Conservation (phyloP, 2,329 filamentous ascomycete species). For the Cercospora sesami region DNA sequence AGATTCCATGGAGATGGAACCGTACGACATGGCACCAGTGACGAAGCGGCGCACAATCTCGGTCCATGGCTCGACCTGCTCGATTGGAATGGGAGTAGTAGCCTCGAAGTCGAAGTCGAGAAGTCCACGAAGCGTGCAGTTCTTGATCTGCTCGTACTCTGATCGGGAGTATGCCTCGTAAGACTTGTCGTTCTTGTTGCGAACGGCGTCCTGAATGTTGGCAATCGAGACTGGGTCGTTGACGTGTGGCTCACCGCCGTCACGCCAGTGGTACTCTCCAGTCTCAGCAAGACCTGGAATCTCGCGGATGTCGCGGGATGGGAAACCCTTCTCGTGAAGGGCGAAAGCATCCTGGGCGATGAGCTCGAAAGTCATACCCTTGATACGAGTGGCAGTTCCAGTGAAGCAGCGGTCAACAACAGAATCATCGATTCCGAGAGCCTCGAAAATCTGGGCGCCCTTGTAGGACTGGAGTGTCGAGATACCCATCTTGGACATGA, state of each 20-base stretch:
- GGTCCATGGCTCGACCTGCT: conserved; percentile 97
- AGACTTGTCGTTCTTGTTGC: conserved; percentile 96
- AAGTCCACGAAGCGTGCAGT: conserved; percentile 89
- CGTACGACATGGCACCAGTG: conserved; percentile 97
- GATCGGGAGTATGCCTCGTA: conserved; percentile 94
- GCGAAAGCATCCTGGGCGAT: conserved; percentile 94
- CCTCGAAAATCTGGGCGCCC: conserved; percentile 96
- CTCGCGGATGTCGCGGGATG: conserved; percentile 72
- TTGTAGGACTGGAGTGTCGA: conserved; percentile 96
- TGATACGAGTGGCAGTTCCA: conserved; percentile 90
- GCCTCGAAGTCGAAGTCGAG: conserved; percentile 96
- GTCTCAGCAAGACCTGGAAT: conserved; percentile 84
- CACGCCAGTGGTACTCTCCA: conserved; percentile 97
- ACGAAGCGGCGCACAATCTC: conserved; percentile 96
- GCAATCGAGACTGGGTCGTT: conserved; percentile 94
- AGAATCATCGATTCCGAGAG: conserved; percentile 85
- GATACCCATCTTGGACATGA: conserved; percentile 99
- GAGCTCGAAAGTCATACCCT: conserved; percentile 87
- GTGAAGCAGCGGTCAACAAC: conserved; percentile 94
- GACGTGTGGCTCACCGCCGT: conserved; percentile 90
- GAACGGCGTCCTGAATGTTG: conserved; percentile 94
- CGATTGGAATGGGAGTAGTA: conserved; percentile 79
- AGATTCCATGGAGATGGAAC: conserved; percentile 97
- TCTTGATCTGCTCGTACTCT: conserved; percentile 94
- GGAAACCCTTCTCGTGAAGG: conserved; percentile 91